Evolutionary conservation across 768 basidiomycete species (phyloP), one percentile per base, ranked within the genome.

Genomic region (Xanthoconium purpureum): DNA sequence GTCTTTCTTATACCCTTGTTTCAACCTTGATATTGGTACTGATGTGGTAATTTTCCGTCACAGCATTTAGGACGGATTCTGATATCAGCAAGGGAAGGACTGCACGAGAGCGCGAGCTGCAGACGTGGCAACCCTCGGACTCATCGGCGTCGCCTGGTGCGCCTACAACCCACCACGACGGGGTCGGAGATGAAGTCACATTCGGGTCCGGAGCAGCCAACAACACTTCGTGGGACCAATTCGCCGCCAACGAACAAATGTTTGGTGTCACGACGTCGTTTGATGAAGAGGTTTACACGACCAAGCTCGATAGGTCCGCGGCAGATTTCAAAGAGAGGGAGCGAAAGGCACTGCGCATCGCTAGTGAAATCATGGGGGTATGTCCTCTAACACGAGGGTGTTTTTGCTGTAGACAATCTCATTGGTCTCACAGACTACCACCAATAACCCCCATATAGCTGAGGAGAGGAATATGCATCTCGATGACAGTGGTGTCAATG

Each of bases 201-300:
- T 92, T 91, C 62, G 88, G 84, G 5, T 66, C 79, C 15, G 79
- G 79, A 12, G 72, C 79, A 15, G 70, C 63, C n/a, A 63, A 64
- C 43, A 75, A 73, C 55, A 68, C 73, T 30, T 66, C 77, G 3
- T 94, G 95, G 92, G 94, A 99, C 72, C 94, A 97, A 72, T 99
- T 96, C 64, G 87, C 86, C 18, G 91, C 78, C 40, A 99, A 98
- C 73, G 96, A 98, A 73, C 80, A 89, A 64, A 78, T 92, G 53
- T 98, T 97, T 67, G 97, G 97, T 24, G 85, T 96, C 59, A 93
- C 80, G 65, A 93, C 94, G 10, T 84, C 83, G 63, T 99, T 92
- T 72, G 88, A 96, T 66, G 97, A 99, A 75, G 91, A 96, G 55
- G 68, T 86, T 35, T 99, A 99, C 71, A 98, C 97, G 12, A 98